These are phyloP conservation scores for Dillenia turbinata DNA, from an alignment of 164 flowering plant genomes.

Conservation along the genomic window DNA sequence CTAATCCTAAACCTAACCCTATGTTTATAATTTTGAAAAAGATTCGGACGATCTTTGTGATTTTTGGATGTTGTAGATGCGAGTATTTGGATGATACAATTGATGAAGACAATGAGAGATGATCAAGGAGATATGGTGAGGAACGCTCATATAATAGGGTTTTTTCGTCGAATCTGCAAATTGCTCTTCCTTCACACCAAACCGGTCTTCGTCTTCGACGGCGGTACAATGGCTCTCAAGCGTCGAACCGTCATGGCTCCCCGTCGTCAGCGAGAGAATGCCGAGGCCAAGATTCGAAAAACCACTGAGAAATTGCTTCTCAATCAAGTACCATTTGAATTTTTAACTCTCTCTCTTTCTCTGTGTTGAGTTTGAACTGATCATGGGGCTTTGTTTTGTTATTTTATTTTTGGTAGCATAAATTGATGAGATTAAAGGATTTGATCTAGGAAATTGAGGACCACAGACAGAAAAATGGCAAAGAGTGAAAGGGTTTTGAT, in stretches of 20 bases:
- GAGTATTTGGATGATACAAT: slow-evolving; percentile 97
- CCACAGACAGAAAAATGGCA: slow-evolving; percentile 33
- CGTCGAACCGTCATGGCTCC: slow-evolving; percentile 88
- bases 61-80: slow-evolving; percentile 51
- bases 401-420: slow-evolving; percentile 39
- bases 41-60: not conserved
- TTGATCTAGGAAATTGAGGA: slow-evolving; percentile 50
- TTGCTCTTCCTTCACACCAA: slow-evolving; percentile 77
- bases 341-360: not conserved
- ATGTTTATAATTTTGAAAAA: not conserved
- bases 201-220: slow-evolving; percentile 95
- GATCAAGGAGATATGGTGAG: slow-evolving; percentile 94
- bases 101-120: slow-evolving; percentile 98
- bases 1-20: slow-evolving; percentile 11
- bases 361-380: not conserved
- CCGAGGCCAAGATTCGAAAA: slow-evolving; percentile 86
- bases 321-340: slow-evolving; percentile 53
- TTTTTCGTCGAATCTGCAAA: slow-evolving; percentile 92
- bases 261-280: slow-evolving; percentile 86
- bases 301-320: slow-evolving; percentile 94
- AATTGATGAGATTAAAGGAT: slow-evolving; percentile 63
- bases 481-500: slow-evolving; percentile 50
- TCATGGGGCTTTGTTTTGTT: slow-evolving; percentile 2
- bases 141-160: slow-evolving; percentile 86
- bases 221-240: slow-evolving; percentile 92